Evolutionary conservation across 768 basidiomycete genomes (phyloP), one percentile per base, ranked within the genome.

Genomic region (Lentinula lateritia): DNA sequence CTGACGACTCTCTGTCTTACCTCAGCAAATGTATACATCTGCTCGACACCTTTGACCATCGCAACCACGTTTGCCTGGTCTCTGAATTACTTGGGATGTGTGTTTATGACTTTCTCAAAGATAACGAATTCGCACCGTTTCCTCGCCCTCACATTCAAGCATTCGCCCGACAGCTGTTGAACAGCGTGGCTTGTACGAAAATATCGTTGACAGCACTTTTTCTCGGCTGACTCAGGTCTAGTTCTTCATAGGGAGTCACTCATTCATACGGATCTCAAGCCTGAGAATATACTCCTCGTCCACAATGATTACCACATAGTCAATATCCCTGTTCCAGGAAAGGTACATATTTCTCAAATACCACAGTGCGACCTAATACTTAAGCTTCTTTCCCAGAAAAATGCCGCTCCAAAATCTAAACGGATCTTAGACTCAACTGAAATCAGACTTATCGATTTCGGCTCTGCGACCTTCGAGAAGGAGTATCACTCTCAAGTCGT

Each of bases 401-500:
- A 83, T 64, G 81, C 84, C 38, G 82, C 83, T 56, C 76, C 88
- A 28, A 86, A 87, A 69, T 75, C 81, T 15, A 93, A 93, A 72
- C 83, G 88, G 62, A 84, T 97, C 63, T 79, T 99, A 61, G 80
- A 85, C 60, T 90, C 88, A 46, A 96, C 94, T 3, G 92, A 94
- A 53, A 98, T 99, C 65, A 92, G 90, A 43, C 80, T 99, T 46
- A 99, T 98, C 72, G 97, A 99, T 74, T 99, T 99, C 74, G 97
- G 97, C 60, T 96, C 93, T 43, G 97, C 97, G 2, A 99, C 97
- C 2, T 98, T 98, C 67, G 92, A 98, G 70, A 85, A 92, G 68
- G 97, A 99, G 73, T 98, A 98, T 73, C 97, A 99, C 72, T 98
- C 96, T 0, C 93, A 92, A 2, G 97, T 99, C 28, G 97, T 99